Percentiles rank a stretch among this genome's conserved stretches.
Evolutionary conservation across 2,329 filamentous ascomycete genomes (phyloP).

Genomic region (Alternaria sp.): DNA sequence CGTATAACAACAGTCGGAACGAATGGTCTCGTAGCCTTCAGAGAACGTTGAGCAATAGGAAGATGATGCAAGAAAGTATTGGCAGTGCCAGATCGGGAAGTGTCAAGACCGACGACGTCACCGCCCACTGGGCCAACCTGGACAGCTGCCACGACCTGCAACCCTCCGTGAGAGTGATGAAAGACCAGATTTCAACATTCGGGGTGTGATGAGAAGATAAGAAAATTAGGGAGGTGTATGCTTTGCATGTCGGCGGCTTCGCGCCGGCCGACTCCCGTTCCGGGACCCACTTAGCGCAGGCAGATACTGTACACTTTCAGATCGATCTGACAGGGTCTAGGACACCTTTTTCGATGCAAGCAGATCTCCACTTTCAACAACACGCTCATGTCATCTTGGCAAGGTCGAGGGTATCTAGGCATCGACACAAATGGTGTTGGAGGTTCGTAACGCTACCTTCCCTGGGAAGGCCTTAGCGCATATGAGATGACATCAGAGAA

Average conservation of each 20-base stretch:
- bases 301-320: not conserved
- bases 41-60: not conserved
- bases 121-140: not conserved
- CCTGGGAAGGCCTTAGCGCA: not conserved
- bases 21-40: not conserved
- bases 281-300: not conserved
- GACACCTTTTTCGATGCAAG: not conserved
- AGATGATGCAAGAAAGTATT: not conserved
- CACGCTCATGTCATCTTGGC: not conserved
- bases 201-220: not conserved
- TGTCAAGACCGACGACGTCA: not conserved
- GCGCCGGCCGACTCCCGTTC: not conserved
- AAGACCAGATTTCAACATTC: not conserved
- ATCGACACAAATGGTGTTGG: not conserved
- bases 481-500: not conserved
- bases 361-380: not conserved
- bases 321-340: not conserved
- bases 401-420: not conserved
- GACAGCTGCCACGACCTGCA: not conserved
- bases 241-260: not conserved
- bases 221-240: not conserved
- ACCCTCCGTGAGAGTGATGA: not conserved
- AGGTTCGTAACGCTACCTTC: not conserved
- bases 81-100: not conserved
- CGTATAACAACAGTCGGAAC: not conserved